phyloP scores from a whole-genome alignment of 768 basidiomycete genomes.

The Agaricus sinodeliciosus region DNA sequence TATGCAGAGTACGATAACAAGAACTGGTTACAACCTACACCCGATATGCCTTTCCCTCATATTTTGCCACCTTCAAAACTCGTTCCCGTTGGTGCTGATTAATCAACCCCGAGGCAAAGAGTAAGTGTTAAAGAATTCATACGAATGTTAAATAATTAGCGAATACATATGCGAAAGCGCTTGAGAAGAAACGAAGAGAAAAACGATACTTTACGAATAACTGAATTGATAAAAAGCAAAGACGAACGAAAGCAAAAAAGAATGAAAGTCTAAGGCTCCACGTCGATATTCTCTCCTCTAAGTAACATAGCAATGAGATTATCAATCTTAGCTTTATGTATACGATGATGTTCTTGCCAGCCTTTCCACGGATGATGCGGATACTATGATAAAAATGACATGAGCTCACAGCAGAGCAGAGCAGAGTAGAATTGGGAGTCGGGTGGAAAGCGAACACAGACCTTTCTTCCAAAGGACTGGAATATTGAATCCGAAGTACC shows the following conservation, averaged over 20 bases:
- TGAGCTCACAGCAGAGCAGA: slow-evolving; percentile 1
- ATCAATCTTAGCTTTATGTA: slow-evolving; percentile 83
- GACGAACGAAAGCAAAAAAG: neutral
- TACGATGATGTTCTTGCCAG: slow-evolving; percentile 89
- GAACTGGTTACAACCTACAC: slow-evolving; percentile 94
- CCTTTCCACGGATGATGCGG: slow-evolving; percentile 92
- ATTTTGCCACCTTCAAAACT: slow-evolving; percentile 30
- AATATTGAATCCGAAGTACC: slow-evolving; percentile 84
- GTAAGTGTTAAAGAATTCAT: no score
- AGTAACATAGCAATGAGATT: slow-evolving; percentile 60
- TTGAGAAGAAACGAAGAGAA: no score
- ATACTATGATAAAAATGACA: slow-evolving; percentile 37
- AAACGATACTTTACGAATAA: neutral
- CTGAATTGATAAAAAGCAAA: neutral
- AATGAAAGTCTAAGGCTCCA: slow-evolving; percentile 5
- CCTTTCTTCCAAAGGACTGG: slow-evolving; percentile 69
- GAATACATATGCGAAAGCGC: no score
- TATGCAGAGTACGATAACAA: slow-evolving; percentile 75
- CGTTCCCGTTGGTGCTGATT: neutral
- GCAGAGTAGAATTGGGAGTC: no score
- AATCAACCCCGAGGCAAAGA: neutral
- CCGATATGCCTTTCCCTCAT: slow-evolving; percentile 72
- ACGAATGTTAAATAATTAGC: no score
- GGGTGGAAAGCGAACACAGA: slow-evolving; percentile 25
- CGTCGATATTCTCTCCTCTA: slow-evolving; percentile 47